Conservation (phyloP, 495 filamentous ascomycete genomes). For the Peziza echinospora region DNA sequence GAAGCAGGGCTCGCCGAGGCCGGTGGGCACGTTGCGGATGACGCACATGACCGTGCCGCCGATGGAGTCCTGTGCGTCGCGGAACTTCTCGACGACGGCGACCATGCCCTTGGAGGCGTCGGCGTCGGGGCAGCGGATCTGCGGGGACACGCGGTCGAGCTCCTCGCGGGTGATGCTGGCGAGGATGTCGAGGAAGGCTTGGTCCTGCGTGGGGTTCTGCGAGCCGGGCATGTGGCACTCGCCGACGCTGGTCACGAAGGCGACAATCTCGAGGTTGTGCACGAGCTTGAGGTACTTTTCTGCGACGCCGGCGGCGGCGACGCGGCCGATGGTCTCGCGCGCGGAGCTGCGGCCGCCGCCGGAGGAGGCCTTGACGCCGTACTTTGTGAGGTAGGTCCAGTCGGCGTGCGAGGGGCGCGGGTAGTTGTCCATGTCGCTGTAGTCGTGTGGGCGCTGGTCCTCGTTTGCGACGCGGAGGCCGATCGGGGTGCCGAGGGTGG, state of each 20-base stretch:
- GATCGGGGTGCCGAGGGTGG: constrained; percentile 86
- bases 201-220: constrained; percentile 69
- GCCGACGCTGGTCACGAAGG: constrained; percentile 76
- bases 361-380: constrained; percentile 81
- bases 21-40: constrained; percentile 69
- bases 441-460: constrained; percentile 88
- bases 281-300: constrained; percentile 75
- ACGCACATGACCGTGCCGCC: constrained; percentile 93
- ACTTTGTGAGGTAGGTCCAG: constrained; percentile 93
- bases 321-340: constrained; percentile 81
- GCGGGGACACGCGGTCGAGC: constrained; percentile 55
- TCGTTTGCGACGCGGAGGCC: constrained; percentile 73
- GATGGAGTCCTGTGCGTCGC: constrained; percentile 71
- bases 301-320: constrained; percentile 84
- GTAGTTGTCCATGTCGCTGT: constrained; percentile 81
- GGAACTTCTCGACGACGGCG: constrained; percentile 54
- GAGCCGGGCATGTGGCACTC: constrained; percentile 55
- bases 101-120: constrained; percentile 49
- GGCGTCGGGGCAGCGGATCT: constrained; percentile 65
- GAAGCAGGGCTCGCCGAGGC: constrained; percentile 86
- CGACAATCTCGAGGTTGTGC: constrained; percentile 73
- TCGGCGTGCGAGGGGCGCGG: constrained; percentile 88
- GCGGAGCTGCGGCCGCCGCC: constrained; percentile 85
- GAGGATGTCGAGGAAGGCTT: constrained; percentile 54
- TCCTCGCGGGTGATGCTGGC: constrained; percentile 50